Evolutionary conservation across 169 alveolate genomes (phyloP).

Genomic region (Cryptosporidium meleagridis): DNA sequence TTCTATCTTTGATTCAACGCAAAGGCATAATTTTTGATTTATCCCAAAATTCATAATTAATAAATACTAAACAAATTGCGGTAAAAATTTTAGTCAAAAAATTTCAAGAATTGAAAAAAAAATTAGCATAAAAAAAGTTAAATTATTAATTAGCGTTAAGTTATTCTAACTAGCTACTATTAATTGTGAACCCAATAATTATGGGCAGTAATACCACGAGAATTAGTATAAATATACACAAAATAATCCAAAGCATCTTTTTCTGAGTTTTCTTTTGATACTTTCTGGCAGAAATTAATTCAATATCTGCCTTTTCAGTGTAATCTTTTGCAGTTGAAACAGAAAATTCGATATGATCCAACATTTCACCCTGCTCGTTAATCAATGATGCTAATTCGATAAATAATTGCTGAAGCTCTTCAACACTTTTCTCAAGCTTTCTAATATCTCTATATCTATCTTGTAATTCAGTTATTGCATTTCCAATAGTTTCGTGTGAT

Average conservation of each 20-base stretch:
- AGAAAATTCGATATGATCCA: slow-evolving; percentile 84
- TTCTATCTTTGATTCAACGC: slow-evolving; percentile 5
- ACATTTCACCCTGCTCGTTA: slow-evolving; percentile 86
- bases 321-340: slow-evolving; percentile 82
- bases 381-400: slow-evolving; percentile 87
- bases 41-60: background rate
- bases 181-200: slow-evolving; percentile 25
- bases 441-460: slow-evolving; percentile 86
- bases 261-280: slow-evolving; percentile 75
- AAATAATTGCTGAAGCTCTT: slow-evolving; percentile 86
- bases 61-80: background rate
- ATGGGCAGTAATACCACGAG: slow-evolving; percentile 27
- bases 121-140: background rate
- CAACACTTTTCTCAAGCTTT: slow-evolving; percentile 85
- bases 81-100: background rate
- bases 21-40: background rate
- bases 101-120: background rate
- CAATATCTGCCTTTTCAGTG: slow-evolving; percentile 82
- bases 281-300: slow-evolving; percentile 78
- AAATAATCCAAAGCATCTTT: slow-evolving; percentile 78
- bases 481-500: slow-evolving; percentile 82
- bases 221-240: slow-evolving; percentile 66
- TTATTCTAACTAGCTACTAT: background rate
- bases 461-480: slow-evolving; percentile 85
- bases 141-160: background rate